phyloP scores from a whole-genome alignment of 129 eudicot genomes.

The Tagetes patula region DNA sequence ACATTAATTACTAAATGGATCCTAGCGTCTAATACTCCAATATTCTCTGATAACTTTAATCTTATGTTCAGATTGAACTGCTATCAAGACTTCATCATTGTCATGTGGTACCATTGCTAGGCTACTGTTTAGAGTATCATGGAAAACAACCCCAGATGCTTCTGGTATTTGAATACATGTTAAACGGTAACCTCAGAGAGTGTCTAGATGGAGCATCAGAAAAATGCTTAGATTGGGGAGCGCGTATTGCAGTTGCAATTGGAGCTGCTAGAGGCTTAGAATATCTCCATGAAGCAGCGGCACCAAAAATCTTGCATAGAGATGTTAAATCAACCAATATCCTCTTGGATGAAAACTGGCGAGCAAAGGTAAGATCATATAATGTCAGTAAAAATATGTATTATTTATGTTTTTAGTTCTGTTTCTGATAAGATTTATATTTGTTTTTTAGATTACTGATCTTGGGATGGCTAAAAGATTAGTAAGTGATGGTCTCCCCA shows the following conservation, averaged over 20 bases:
- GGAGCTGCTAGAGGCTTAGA: slow-evolving; percentile 98
- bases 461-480: slow-evolving; percentile 95
- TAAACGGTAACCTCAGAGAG: slow-evolving; percentile 82
- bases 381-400: background rate
- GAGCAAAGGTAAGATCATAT: slow-evolving; percentile 61
- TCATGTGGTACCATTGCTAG: slow-evolving; percentile 90
- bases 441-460: slow-evolving; percentile 67
- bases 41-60: background rate
- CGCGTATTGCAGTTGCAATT: slow-evolving; percentile 80
- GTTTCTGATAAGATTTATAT: slow-evolving; percentile 9
- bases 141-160: slow-evolving; percentile 77
- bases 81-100: slow-evolving; percentile 89
- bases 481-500: slow-evolving; percentile 67
- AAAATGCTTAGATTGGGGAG: slow-evolving; percentile 70
- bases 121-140: slow-evolving; percentile 68
- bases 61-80: slow-evolving; percentile 63
- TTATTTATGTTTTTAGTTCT: background rate
- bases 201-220: slow-evolving; percentile 63
- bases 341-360: slow-evolving; percentile 86
- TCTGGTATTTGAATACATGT: slow-evolving; percentile 70
- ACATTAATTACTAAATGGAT: background rate
- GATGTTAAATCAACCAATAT: slow-evolving; percentile 94
- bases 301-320: slow-evolving; percentile 92
- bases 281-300: slow-evolving; percentile 97
- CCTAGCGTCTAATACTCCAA: background rate